Percentiles rank a stretch among this genome's conserved stretches.
Conservation (phyloP, 768 basidiomycete genomes). For the Tylopilus balloui region DNA sequence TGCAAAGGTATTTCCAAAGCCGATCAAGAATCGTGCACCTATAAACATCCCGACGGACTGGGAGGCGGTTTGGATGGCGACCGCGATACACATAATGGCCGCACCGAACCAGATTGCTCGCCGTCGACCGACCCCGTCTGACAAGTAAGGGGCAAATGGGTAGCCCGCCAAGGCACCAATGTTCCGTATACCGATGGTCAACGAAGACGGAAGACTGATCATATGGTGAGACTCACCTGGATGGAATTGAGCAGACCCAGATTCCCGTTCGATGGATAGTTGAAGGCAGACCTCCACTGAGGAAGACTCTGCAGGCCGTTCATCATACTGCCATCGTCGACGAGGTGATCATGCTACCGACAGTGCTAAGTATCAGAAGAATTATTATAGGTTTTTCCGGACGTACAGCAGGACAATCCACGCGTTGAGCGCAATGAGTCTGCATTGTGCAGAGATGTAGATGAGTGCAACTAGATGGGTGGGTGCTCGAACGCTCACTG, state of each 20-base stretch:
- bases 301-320: conserved; percentile 68
- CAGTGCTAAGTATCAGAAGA: background rate
- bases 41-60: conserved; percentile 78
- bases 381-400: background rate
- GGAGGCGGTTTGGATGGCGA: conserved; percentile 64
- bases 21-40: conserved; percentile 73
- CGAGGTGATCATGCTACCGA: conserved; percentile 60
- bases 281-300: conserved; percentile 64
- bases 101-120: conserved; percentile 64
- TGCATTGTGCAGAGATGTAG: conserved; percentile 23
- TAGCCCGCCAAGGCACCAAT: conserved; percentile 67
- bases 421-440: conserved; percentile 58
- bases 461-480: background rate
- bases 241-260: conserved; percentile 71
- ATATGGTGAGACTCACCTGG: conserved; percentile 39
- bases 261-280: conserved; percentile 48
- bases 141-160: conserved; percentile 66
- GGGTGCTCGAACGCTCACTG: conserved; percentile 37
- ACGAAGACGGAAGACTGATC: background rate
- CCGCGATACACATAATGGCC: conserved; percentile 60
- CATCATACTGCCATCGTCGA: conserved; percentile 78
- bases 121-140: conserved; percentile 69
- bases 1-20: conserved; percentile 72
- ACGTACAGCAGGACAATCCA: conserved; percentile 68
- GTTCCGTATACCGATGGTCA: conserved; percentile 40